Evolutionary conservation across 495 filamentous ascomycete species (phyloP).

Genomic region (Lasiosphaeriaceae sp.): DNA sequence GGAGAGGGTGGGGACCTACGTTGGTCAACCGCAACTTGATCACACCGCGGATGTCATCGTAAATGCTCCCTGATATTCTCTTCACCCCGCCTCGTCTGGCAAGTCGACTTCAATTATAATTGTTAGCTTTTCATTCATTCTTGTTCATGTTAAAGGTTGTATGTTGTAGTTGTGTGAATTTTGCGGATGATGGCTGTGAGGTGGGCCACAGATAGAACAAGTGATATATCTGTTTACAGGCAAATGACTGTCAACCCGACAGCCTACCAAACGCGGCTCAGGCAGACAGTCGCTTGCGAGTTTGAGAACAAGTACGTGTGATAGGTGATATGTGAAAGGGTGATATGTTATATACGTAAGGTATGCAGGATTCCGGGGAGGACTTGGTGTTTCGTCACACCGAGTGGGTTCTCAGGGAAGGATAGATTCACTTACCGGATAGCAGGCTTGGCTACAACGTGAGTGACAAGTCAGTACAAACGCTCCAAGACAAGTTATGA

Average conservation of each 20-base stretch:
- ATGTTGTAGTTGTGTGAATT: too few species aligned
- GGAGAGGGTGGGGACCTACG: conserved; percentile 32
- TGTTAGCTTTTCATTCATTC: background rate
- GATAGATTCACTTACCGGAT: conserved; percentile 54
- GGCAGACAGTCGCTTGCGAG: too few species aligned
- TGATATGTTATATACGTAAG: too few species aligned
- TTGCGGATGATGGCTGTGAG: too few species aligned
- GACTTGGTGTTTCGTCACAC: background rate
- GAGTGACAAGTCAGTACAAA: background rate
- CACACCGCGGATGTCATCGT: conserved; percentile 59
- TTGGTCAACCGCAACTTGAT: conserved; percentile 51
- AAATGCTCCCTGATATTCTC: conserved; percentile 64
- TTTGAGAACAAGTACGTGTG: too few species aligned
- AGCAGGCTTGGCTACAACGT: conserved; percentile 49
- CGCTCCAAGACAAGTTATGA: background rate
- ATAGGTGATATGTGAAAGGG: too few species aligned
- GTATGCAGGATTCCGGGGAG: too few species aligned
- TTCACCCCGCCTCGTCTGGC: conserved; percentile 78
- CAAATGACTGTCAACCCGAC: too few species aligned
- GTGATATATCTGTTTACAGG: too few species aligned
- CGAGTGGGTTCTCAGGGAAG: background rate
- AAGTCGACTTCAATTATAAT: conserved; percentile 55
- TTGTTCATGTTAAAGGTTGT: too few species aligned
- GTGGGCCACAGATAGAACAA: too few species aligned
- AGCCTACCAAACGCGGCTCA: too few species aligned